Conservation (phyloP, 306 rosid genomes). For the Acacia confusa region DNA sequence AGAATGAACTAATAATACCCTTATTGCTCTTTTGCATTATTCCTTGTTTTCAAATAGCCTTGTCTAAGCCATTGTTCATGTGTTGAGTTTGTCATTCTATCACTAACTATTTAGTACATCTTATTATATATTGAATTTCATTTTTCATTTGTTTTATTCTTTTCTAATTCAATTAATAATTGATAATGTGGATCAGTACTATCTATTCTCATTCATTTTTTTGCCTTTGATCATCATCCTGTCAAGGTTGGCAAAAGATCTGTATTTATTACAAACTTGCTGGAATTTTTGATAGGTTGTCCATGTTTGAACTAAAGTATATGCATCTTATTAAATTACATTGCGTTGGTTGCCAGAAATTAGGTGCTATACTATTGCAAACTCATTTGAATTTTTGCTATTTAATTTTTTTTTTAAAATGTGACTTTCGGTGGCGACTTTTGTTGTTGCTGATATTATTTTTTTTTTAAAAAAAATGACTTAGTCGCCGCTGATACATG, state of each 20-base stretch:
- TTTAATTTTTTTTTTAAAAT: too few relatives aligned
- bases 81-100: not conserved
- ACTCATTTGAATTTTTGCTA: too few relatives aligned
- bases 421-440: too few relatives aligned
- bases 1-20: not conserved
- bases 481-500: too few relatives aligned
- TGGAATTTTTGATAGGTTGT: too few relatives aligned
- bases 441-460: too few relatives aligned
- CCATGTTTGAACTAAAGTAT: too few relatives aligned
- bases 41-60: not conserved
- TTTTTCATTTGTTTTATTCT: not conserved
- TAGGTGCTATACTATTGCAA: too few relatives aligned
- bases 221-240: constrained; percentile 27
- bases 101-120: not conserved
- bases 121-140: constrained; percentile 1
- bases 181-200: not conserved
- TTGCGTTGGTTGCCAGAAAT: too few relatives aligned
- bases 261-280: too few relatives aligned
- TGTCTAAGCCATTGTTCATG: constrained; percentile 17
- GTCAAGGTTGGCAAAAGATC: constrained; percentile 73
- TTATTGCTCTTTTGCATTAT: not conserved
- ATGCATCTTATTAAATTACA: too few relatives aligned
- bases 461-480: too few relatives aligned
- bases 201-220: not conserved
- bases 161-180: not conserved